Evolutionary conservation across 306 rosid genomes (phyloP).

Genomic region (Trifolium repens): DNA sequence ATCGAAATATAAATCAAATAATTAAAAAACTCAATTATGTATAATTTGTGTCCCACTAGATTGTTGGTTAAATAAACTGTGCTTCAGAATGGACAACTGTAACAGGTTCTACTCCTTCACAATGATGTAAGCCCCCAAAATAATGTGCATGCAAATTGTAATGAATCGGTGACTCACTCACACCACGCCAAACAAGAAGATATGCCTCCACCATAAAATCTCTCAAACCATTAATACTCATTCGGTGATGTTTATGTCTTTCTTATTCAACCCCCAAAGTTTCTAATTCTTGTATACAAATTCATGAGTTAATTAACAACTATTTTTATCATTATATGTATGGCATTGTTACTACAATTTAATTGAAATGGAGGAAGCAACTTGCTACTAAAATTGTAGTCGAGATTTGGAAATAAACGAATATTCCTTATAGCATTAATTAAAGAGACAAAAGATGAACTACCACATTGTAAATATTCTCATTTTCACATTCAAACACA

Average conservation of each 20-base stretch:
- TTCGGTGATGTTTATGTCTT: neutral
- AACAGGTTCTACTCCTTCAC: too few relatives aligned
- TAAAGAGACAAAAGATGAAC: neutral
- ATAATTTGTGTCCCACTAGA: too few relatives aligned
- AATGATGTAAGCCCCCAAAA: neutral
- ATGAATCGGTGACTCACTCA: neutral
- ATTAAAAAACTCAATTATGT: too few relatives aligned
- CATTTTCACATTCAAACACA: slow-evolving; percentile 13
- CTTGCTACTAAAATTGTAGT: neutral
- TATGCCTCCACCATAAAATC: neutral
- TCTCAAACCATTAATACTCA: neutral
- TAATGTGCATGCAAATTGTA: neutral
- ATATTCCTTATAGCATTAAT: slow-evolving; percentile 18
- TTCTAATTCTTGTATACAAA: neutral
- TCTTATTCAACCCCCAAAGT: neutral
- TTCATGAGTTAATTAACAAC: neutral
- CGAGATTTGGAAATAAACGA: neutral
- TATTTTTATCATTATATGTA: neutral
- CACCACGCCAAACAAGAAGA: slow-evolving; percentile 5
- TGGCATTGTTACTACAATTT: neutral
- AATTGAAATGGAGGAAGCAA: neutral
- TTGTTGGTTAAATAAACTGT: too few relatives aligned
- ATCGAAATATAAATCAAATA: too few relatives aligned
- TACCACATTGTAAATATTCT: slow-evolving; percentile 12
- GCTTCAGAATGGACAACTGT: too few relatives aligned